Evolutionary conservation across 1,139 yeast species (phyloP), one percentile per base, ranked within the genome.

Genomic region (Taiozyma sp.): DNA sequence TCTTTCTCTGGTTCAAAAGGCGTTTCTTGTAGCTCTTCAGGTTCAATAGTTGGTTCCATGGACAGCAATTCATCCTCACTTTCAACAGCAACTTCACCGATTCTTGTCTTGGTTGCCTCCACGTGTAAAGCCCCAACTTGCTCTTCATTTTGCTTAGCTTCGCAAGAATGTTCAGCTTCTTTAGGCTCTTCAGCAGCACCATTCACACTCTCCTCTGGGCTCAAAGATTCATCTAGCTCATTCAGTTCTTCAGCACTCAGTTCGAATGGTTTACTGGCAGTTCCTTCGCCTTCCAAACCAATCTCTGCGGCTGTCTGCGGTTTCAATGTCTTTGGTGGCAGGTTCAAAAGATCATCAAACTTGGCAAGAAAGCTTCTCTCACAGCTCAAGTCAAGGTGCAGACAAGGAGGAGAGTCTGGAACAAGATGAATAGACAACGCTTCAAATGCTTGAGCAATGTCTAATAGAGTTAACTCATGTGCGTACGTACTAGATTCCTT

Each of bases 401-500:
- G 43, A 26, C 55, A 55, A 6, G 35, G 29, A 6, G 57, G 56
- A 6, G 54, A 52, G 0, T 45, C 46, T 3, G 29, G 47, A 1
- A 51, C 47, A 6, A 45, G 21, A 14, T 37, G 46, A 9, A 41
- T 42, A 6, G 43, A 41, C 32, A 53, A 32, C 0, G 53, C 21
- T n/a, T 42, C n/a, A 39, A 58, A 55, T 2, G 58, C 53, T 7
- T 50, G 52, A 21, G 53, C 42, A 4, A 59, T 37, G 21, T 60
- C 61, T 16, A 53, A 28, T n/a, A 61, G 39, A 1, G 48, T 48
- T 8, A 59, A 35, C 13, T 55, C 53, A 13, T 53, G 50, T 4
- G 59, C 51, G 45, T 52, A 48, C 3, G 47, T 42, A 42, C 56
- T 56, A 0, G 61, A 52, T 28, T 60, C 62, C 2, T 46, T 42